Evolutionary conservation across 2,329 filamentous ascomycete species (phyloP).

Genomic region (Aspergillus ustus): DNA sequence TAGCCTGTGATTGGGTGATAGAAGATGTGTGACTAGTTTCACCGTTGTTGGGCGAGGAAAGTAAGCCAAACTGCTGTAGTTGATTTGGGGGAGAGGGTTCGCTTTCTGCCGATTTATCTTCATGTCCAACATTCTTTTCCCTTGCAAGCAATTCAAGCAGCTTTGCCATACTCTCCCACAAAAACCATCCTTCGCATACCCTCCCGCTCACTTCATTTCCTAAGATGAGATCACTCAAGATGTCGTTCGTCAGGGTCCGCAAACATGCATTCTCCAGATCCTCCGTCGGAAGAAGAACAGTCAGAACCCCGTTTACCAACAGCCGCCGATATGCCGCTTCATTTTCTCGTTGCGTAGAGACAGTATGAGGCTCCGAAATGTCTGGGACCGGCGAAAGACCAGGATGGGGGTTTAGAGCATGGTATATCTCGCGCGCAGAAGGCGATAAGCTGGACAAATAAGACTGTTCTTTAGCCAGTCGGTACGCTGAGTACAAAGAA

Average conservation of each 20-base stretch:
- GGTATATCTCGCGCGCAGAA: conserved; percentile 74
- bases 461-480: conserved; percentile 65
- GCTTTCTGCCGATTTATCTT: conserved; percentile 35
- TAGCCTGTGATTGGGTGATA: conserved; percentile 38
- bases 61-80: conserved; percentile 62
- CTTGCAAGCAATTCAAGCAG: conserved; percentile 56
- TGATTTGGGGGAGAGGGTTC: conserved; percentile 43
- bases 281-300: conserved; percentile 86
- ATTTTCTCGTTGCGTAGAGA: conserved; percentile 70
- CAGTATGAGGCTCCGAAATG: conserved; percentile 54
- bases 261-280: conserved; percentile 88
- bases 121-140: conserved; percentile 16
- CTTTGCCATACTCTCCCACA: conserved; percentile 84
- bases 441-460: conserved; percentile 64
- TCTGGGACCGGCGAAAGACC: conserved; percentile 77
- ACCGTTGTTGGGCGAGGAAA: conserved; percentile 44
- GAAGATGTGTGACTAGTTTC: conserved; percentile 32
- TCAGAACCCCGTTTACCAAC: conserved; percentile 79
- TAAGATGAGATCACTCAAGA: conserved; percentile 87
- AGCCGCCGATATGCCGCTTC: conserved; percentile 86
- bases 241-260: conserved; percentile 80
- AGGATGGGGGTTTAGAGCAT: conserved; percentile 80
- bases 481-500: conserved; percentile 64
- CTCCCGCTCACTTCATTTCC: conserved; percentile 80
- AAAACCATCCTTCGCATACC: conserved; percentile 82